Evolutionary conservation across 169 alveolate species (phyloP).

Genomic region (Eimeria nieschulzi): DNA sequence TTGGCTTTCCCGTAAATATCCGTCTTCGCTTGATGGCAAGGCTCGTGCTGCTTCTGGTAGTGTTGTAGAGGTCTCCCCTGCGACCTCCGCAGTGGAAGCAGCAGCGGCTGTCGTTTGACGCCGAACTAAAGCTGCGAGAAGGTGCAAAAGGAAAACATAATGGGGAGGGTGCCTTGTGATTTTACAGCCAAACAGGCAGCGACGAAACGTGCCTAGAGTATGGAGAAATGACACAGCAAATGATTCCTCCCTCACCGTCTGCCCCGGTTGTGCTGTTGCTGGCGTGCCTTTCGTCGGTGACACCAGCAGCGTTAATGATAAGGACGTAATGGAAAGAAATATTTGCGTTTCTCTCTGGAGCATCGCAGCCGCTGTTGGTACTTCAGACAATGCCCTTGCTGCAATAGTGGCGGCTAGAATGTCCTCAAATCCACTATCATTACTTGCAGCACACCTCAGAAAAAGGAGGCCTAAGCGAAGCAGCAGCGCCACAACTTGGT

Average conservation of each 20-base stretch:
- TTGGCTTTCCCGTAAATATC: conserved; percentile 2
- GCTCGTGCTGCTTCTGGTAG: conserved; percentile 5
- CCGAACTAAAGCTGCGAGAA: conserved; percentile 29
- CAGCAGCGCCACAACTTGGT: no score
- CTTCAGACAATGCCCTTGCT: no score
- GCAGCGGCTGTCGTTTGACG: neutral
- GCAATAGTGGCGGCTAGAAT: no score
- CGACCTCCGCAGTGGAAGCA: neutral
- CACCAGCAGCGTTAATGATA: no score
- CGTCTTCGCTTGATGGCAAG: neutral
- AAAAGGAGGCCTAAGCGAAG: no score
- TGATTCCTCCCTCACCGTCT: neutral
- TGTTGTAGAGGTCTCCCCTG: neutral
- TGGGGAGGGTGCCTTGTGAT: neutral
- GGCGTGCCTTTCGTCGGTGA: neutral
- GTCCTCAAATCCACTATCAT: no score
- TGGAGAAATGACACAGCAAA: neutral
- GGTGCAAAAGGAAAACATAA: neutral
- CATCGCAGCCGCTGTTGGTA: no score
- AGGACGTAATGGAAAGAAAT: no score
- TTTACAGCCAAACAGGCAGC: neutral
- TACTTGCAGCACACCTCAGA: no score
- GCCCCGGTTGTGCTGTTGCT: neutral
- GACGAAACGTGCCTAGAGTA: neutral
- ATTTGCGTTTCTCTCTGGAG: no score